Conservation (phyloP, 106 monocot genomes). For the Dendrobium huoshanense region DNA sequence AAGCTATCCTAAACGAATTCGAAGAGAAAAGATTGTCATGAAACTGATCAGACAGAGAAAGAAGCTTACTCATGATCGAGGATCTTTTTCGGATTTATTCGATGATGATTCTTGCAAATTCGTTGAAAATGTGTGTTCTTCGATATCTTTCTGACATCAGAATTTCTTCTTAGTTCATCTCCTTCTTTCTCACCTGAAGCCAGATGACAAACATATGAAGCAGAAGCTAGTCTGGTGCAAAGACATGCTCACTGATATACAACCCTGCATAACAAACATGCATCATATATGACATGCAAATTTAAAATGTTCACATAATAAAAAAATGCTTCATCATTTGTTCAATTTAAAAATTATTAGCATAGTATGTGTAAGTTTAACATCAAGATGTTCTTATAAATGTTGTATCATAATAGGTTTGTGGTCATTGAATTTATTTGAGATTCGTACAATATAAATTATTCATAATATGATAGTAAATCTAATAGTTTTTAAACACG, state of each 20-base stretch:
- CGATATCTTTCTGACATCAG: slow-evolving; percentile 46
- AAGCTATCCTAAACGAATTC: no score
- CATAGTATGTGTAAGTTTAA: no score
- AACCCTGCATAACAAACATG: slow-evolving; percentile 29
- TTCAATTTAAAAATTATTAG: no score
- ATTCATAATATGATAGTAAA: no score
- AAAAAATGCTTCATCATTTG: no score
- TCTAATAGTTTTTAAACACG: no score
- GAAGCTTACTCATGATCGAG: slow-evolving; percentile 47
- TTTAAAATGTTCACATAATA: no score
- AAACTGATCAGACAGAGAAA: not conserved
- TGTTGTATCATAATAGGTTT: no score
- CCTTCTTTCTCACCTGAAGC: slow-evolving; percentile 71
- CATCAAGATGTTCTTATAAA: no score
- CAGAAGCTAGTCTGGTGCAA: slow-evolving; percentile 58
- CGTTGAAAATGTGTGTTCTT: slow-evolving; percentile 40
- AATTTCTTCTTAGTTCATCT: slow-evolving; percentile 54
- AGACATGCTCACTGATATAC: slow-evolving; percentile 58
- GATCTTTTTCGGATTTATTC: slow-evolving; percentile 30
- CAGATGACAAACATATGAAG: slow-evolving; percentile 61
- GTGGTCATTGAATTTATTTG: no score
- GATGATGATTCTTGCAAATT: slow-evolving; percentile 21
- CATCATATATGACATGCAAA: not conserved
- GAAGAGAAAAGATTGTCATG: no score
- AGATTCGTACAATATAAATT: no score